phyloP scores from a whole-genome alignment of 805 yeast genomes.

The Cyberlindnera petersonii region DNA sequence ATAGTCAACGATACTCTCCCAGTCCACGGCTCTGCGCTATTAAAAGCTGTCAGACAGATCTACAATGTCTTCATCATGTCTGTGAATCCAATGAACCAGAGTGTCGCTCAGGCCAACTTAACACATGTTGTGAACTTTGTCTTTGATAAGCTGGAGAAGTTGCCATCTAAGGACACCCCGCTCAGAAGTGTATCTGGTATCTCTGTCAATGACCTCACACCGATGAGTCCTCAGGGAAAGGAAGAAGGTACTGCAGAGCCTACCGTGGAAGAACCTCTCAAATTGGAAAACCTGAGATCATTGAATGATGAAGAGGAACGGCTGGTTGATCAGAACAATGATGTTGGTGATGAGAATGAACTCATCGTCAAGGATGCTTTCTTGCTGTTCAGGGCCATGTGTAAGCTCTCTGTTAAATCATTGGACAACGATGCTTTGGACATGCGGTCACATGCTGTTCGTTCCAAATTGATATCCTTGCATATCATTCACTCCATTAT shows the following conservation, averaged over 20 bases:
- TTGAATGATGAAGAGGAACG: slow-evolving; percentile 54
- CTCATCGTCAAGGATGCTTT: slow-evolving; percentile 85
- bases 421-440: slow-evolving; percentile 74
- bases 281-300: slow-evolving; percentile 57
- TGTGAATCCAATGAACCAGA: slow-evolving; percentile 76
- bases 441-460: slow-evolving; percentile 86
- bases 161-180: slow-evolving; percentile 24
- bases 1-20: slow-evolving; percentile 75
- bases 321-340: slow-evolving; percentile 44
- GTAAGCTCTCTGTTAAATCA: slow-evolving; percentile 82
- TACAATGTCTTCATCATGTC: slow-evolving; percentile 90
- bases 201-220: slow-evolving; percentile 29
- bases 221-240: slow-evolving; percentile 20
- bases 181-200: slow-evolving; percentile 14
- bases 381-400: slow-evolving; percentile 88
- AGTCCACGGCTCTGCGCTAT: slow-evolving; percentile 83
- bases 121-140: slow-evolving; percentile 86
- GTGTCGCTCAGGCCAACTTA: slow-evolving; percentile 90
- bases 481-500: slow-evolving; percentile 84
- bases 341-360: slow-evolving; percentile 56
- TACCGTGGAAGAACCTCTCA: slow-evolving; percentile 39
- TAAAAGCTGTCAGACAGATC: slow-evolving; percentile 89
- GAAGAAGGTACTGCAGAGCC: slow-evolving; percentile 4
- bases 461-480: slow-evolving; percentile 85
- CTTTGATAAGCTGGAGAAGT: slow-evolving; percentile 63